Base-by-base conservation (phyloP, 768 basidiomycete genomes). In the Tylopilus sp. region DNA sequence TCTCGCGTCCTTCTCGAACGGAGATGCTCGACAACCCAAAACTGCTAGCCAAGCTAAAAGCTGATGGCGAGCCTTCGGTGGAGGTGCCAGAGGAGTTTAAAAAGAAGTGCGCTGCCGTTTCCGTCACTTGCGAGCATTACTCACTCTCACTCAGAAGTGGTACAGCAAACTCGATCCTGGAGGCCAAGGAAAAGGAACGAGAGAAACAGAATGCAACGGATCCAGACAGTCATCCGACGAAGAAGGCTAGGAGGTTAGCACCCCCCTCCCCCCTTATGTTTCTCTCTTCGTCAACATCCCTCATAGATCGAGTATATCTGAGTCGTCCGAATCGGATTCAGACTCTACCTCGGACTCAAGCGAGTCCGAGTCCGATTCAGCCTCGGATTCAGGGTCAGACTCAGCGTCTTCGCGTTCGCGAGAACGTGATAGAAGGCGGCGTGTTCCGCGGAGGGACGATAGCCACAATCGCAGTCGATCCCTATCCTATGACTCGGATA, bases 71-170 rank as follows among this genome's bases (percentile, higher is more conserved):
- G 58, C 90, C 91, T 4, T 82, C 82, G 17, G 84, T 91, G 0
- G 89, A 91, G 55, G 81, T 93, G 11, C 93, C 93, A 4, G 92
- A 94, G 55, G 94, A 97, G 68, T 95, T 97, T 70, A 91, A 83
- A 75, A 78, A 71, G 55, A 85, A 85, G 89, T 90, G 49, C 31
- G 83, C 75, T 1, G 41, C 22, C 6, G 12, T 31, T 35, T 53
- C 33, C 26, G 36, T 9, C 21, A 13, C 45, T 9, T 22, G 13
- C 15, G 40, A 20, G 17, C 15, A 42, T 28, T 31, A 48, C 38
- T 60, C 21, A 61, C 39, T 28, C 8, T 50, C 42, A 20, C 48
- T 30, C 56, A 89, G 89, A 61, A 78, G 69, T 20, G 92, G 92
- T 2, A 83, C 82, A n/a, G 93, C 93, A 20, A 85, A 93, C 63